Percentiles rank a stretch among this genome's conserved stretches.
phyloP scores from a whole-genome alignment of 768 basidiomycete species.

The Leccinum obscurum region DNA sequence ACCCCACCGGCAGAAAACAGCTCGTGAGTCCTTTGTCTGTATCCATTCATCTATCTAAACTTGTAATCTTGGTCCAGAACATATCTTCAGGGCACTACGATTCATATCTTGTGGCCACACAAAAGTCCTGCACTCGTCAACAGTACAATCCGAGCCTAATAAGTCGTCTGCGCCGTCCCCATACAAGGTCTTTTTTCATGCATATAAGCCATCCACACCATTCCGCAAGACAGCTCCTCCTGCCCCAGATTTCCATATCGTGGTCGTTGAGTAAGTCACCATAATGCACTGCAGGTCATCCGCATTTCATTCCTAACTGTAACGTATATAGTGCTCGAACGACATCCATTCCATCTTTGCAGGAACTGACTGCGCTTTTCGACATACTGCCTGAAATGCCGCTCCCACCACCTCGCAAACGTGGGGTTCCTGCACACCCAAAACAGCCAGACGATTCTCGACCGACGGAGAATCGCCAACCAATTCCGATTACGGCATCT shows the following conservation, averaged over 20 bases:
- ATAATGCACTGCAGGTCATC: neutral
- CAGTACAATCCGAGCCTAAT: slow-evolving; percentile 10
- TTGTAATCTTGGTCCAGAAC: slow-evolving; percentile 42
- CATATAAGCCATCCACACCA: slow-evolving; percentile 88
- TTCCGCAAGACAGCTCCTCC: slow-evolving; percentile 78
- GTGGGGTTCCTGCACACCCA: slow-evolving; percentile 6
- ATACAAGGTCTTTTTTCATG: slow-evolving; percentile 84
- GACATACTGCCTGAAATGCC: slow-evolving; percentile 61
- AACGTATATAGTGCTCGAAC: slow-evolving; percentile 64
- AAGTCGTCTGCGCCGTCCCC: slow-evolving; percentile 8
- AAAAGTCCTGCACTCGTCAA: slow-evolving; percentile 37
- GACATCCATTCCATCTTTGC: slow-evolving; percentile 78
- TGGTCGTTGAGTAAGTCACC: slow-evolving; percentile 75
- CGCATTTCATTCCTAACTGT: slow-evolving; percentile 3
- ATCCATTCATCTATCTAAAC: neutral
- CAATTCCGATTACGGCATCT: slow-evolving; percentile 2
- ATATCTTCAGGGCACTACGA: slow-evolving; percentile 67
- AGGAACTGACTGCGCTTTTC: slow-evolving; percentile 76
- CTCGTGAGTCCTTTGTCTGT: slow-evolving; percentile 40
- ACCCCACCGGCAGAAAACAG: slow-evolving; percentile 52
- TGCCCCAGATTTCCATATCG: slow-evolving; percentile 82
- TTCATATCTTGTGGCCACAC: slow-evolving; percentile 70
- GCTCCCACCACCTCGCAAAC: slow-evolving; percentile 57
- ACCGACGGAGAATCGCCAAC: slow-evolving; percentile 1
- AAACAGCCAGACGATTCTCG: slow-evolving; percentile 6